A percentile compares a stretch with the other conserved stretches of the same genome.
Conservation (phyloP, 129 eudicot genomes). For the Flaveria bidentis region DNA sequence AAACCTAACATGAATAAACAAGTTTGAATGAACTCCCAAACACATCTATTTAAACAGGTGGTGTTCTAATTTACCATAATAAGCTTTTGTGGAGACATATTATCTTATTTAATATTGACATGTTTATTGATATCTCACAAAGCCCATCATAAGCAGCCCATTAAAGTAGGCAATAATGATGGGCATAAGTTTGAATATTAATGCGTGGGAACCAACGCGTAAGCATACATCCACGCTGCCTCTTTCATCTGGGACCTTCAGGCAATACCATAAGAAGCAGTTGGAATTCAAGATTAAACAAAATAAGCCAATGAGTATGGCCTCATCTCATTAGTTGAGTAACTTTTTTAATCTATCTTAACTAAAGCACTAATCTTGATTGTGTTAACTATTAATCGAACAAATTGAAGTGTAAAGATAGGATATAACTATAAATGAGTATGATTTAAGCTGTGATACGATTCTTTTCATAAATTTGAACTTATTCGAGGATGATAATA, state of each 20-base stretch:
- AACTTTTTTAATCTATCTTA: too few relatives aligned
- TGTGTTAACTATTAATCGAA: conserved; percentile 14
- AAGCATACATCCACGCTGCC: conserved; percentile 17
- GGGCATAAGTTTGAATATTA: not conserved
- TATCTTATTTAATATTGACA: too few relatives aligned
- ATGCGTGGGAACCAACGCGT: conserved; percentile 23
- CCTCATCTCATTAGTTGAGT: conserved; percentile 29
- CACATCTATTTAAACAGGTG: too few relatives aligned
- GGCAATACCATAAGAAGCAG: not conserved
- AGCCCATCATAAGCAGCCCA: not conserved
- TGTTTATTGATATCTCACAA: not conserved
- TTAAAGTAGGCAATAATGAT: not conserved
- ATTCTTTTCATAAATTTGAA: not conserved
- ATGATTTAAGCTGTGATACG: not conserved
- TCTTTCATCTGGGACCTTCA: conserved; percentile 16
- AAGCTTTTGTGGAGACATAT: too few relatives aligned
- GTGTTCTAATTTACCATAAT: too few relatives aligned
- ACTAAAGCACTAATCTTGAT: not conserved
- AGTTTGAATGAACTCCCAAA: too few relatives aligned
- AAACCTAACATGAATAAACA: too few relatives aligned
- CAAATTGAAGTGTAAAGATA: not conserved
- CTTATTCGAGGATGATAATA: not conserved
- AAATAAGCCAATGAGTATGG: conserved; percentile 4
- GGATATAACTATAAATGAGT: not conserved
- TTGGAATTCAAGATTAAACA: conserved; percentile 11